Base-by-base conservation (phyloP, 371 early-diverging fungal genomes). In the Rhizomucor miehei region DNA sequence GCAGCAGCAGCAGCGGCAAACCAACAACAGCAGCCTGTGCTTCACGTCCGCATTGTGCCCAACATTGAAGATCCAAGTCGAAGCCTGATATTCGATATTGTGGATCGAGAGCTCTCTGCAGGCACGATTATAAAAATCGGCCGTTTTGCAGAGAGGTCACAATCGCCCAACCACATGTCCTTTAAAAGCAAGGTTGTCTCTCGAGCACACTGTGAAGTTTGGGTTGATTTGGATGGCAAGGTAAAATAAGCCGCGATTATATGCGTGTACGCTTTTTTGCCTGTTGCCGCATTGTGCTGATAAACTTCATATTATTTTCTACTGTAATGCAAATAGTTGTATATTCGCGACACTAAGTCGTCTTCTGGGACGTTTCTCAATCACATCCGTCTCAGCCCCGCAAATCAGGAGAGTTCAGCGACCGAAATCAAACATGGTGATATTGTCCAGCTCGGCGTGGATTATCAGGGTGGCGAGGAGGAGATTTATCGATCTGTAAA, bases 291-390 rank as follows among this genome's bases (percentile, higher is more conserved):
- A 11, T 39, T 39, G 17, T 50, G 37, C 37, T 47, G 48, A 44
- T 9, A 11, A 44, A 44, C 9, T 13, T 44, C 9, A 10, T 14
- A 11, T 19, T 14, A 6, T 51, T 38, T 44, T 36, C 20, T 8
- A 29, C 8, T 29, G 29, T 29, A 29, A 29, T 29, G 29, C 41
- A 16, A 44, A 14, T 63, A 92, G 89, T 80, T 98, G 35, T 97
- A 75, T 63, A 85, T 97, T 50, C 82, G 90, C 52, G 99, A 98
- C 71, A 92, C 93, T 19, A 93, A 91, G 50, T 92, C 92, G 24
- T 95, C 95, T 9, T 94, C 95, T 36, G 99, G 99, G 17, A 98
- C 99, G 11, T 98, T 97, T 66, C 76, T 97, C 41, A 98, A 98
- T 79, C 90, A 93, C 68, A 82, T 92, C 67, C 77, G 98, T 6